Evolutionary conservation across 2,329 filamentous ascomycete species (phyloP), one percentile per base, ranked within the genome.

Genomic region (Fonsecaea pugnacius): DNA sequence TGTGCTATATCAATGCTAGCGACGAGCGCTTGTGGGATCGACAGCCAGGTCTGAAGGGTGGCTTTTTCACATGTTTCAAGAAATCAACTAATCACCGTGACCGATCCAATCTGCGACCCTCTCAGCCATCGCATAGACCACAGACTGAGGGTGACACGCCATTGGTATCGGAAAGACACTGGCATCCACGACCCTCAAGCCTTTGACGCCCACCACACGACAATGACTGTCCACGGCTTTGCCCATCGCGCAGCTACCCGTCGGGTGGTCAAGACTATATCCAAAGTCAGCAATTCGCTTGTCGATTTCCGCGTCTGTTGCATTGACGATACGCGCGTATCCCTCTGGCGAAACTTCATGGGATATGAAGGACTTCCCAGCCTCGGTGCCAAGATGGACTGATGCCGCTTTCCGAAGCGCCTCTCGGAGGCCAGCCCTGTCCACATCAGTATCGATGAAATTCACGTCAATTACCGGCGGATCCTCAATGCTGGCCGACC

Each of bases 61-160:
- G 43, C 43, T 14, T 48, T 12, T 21, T 48, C 21, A 52, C 24
- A 40, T 35, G 33, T 16, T 35, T 35, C 32, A 38, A 10, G 38
- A 30, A 6, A 12, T 43, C 48, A n/a, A 21, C 38, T 64, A 64
- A 32, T 61, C 50, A 7, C 67, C 69, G 2, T 33, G 32, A 16
- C 32, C 40, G 9, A 70, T 62, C 50, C 60, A 60, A 12, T 64
- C 67, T 9, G 69, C 65, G 50, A 80, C 77, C 70, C 80, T 81
- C 67, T 81, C 78, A 0, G 78, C 79, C 9, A 81, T 68, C 67
- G 75, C 76, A 71, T 80, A 81, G 48, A 79, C 70, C n/a, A 75
- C 74, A 12, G 73, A 72, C 69, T 78, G 75, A 4, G 78, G 78
- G 72, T 81, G 79, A 4, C 78, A 79, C 2, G 78, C 78, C 12